Percentiles rank a stretch among this genome's conserved stretches.
Conservation (phyloP, 257 asterid species). For the Nicotiana sylvestris region DNA sequence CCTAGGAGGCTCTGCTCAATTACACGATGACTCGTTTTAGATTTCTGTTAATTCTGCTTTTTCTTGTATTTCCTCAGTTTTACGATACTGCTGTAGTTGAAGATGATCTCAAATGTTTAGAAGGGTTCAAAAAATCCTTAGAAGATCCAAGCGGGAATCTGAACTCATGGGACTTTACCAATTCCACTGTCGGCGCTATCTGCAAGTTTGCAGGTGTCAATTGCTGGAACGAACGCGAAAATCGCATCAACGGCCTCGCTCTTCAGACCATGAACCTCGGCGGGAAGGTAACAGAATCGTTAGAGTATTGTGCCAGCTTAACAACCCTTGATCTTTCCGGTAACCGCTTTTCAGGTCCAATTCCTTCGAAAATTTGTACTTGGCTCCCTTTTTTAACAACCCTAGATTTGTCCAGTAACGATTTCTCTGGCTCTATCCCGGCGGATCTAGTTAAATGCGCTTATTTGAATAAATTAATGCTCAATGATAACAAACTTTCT, state of each 20-base stretch:
- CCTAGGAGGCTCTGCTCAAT: background rate
- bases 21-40: background rate
- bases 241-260: conserved; percentile 44
- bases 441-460: conserved; percentile 58
- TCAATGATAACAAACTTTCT: conserved; percentile 46
- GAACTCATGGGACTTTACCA: conserved; percentile 52
- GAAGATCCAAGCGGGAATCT: conserved; percentile 42
- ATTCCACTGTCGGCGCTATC: conserved; percentile 45
- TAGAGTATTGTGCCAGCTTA: conserved; percentile 56
- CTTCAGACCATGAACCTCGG: conserved; percentile 49
- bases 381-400: conserved; percentile 78
- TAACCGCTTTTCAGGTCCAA: conserved; percentile 62
- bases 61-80: background rate
- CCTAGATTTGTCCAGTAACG: conserved; percentile 68
- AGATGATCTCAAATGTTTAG: conserved; percentile 72
- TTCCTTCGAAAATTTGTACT: conserved; percentile 60
- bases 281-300: conserved; percentile 46
- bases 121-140: conserved; percentile 47
- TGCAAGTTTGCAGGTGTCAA: conserved; percentile 60
- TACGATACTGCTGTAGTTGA: conserved; percentile 22
- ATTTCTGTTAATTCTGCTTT: background rate
- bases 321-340: conserved; percentile 66
- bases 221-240: conserved; percentile 81
- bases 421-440: conserved; percentile 66
- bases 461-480: conserved; percentile 48